A percentile compares a stretch with the other conserved stretches of the same genome.
These are phyloP conservation scores for Rhododendron ovatum DNA, from an alignment of 148 eudicot species.

Conservation along the genomic window DNA sequence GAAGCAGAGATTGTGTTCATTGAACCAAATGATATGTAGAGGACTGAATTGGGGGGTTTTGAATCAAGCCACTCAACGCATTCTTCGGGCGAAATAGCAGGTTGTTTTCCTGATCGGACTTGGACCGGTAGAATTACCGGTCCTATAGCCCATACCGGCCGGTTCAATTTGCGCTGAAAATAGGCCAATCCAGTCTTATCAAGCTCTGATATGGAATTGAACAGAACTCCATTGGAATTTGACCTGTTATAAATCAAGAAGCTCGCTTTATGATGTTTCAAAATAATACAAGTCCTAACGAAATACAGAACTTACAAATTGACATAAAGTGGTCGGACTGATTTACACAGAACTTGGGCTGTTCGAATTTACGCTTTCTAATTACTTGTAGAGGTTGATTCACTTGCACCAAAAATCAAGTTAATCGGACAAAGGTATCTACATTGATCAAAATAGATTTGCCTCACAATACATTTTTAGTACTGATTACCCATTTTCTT, in stretches of 20 bases:
- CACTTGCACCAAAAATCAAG: too few species aligned
- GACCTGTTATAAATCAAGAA: neutral
- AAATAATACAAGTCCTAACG: neutral
- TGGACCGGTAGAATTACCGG: conserved; percentile 26
- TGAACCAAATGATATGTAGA: conserved; percentile 59
- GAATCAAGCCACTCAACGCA: conserved; percentile 38
- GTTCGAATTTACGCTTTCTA: too few species aligned
- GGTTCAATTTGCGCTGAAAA: conserved; percentile 30
- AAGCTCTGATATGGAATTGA: conserved; percentile 46
- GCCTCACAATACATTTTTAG: too few species aligned
- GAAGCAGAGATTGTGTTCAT: conserved; percentile 43
- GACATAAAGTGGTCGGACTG: too few species aligned
- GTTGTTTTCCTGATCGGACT: neutral
- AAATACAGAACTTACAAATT: too few species aligned
- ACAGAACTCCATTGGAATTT: conserved; percentile 32
- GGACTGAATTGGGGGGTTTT: conserved; percentile 37
- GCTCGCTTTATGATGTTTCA: neutral
- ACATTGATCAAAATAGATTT: too few species aligned
- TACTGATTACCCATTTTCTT: too few species aligned
- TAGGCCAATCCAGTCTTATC: conserved; percentile 43
- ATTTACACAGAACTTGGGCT: too few species aligned
- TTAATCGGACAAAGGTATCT: too few species aligned
- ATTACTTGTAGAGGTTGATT: too few species aligned
- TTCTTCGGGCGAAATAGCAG: conserved; percentile 4
- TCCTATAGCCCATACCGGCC: conserved; percentile 48